A percentile compares a stretch with the other conserved stretches of the same genome.
These are phyloP conservation scores for Tillandsia leiboldiana DNA, from an alignment of 176 grass and related monocot species.

Conservation along the genomic window DNA sequence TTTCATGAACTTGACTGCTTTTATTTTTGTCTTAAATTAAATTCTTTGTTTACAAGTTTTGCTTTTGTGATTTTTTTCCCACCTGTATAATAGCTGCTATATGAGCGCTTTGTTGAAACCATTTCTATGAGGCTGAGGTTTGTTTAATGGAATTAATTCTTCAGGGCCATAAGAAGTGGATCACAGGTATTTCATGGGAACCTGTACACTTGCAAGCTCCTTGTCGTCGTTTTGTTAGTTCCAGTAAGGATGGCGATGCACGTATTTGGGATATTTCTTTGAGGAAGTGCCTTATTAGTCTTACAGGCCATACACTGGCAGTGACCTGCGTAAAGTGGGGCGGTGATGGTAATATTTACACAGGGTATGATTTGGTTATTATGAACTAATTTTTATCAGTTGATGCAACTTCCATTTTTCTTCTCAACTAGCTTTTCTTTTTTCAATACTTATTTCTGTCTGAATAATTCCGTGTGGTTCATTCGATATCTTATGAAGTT, in stretches of 20 bases:
- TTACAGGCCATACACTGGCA: constrained; percentile 78
- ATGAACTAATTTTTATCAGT: neutral
- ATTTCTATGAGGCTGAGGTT: too few relatives aligned
- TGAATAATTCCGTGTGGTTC: too few relatives aligned
- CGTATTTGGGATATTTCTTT: constrained; percentile 74
- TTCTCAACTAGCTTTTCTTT: neutral
- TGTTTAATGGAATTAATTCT: neutral
- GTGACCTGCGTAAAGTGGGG: constrained; percentile 99
- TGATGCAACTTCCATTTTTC: neutral
- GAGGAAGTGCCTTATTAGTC: constrained; percentile 68
- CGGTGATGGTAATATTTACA: constrained; percentile 89
- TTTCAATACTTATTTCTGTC: too few relatives aligned
- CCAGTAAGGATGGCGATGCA: constrained; percentile 97
- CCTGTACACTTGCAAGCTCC: constrained; percentile 88
- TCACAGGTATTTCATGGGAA: constrained; percentile 93
- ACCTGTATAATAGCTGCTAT: too few relatives aligned
- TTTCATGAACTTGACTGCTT: too few relatives aligned
- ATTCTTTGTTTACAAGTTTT: too few relatives aligned
- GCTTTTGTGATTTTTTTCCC: too few relatives aligned
- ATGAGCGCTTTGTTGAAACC: too few relatives aligned
- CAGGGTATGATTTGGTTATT: constrained; percentile 35
- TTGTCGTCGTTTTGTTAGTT: constrained; percentile 75
- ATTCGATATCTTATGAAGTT: too few relatives aligned
- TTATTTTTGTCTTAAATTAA: too few relatives aligned
- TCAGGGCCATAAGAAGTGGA: constrained; percentile 94